Base-by-base conservation (phyloP, 495 filamentous ascomycete species). In the Apodospora peruviana region DNA sequence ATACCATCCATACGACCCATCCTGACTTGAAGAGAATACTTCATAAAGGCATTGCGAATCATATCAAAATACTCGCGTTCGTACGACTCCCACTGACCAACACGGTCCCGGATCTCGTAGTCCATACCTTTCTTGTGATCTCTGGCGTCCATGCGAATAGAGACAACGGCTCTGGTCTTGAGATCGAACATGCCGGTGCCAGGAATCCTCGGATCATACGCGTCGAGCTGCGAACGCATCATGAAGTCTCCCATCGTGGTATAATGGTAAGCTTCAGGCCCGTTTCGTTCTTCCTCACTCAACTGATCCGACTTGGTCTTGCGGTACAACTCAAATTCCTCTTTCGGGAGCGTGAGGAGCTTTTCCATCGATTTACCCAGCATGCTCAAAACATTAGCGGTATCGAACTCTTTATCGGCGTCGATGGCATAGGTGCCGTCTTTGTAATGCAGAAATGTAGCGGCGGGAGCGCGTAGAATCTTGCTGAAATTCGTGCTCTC, bases 1-100 rank as follows among this genome's bases (percentile, higher is more conserved):
- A 97, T 96, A 43, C 93, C 93, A 54, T 97, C 91, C 93, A 99
- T 99, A 18, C 94, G 83, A 22, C 93, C 93, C 76, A 97, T 89
- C 19, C 93, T 83, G 27, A 91, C 93, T 64, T 99, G 93, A 20
- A 99, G 74, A 4, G 90, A 95, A 62, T 99, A 99, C 58, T 97
- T 97, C 48, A 99, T 71, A 72, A 99, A 95, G 5, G 91, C 91
- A 2, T 88, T 78, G 25, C 93, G 80, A 48, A 95, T 91, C 91
- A 97, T 95, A 61, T 99, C 93, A 60, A 83, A 94, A 67, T 89
- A 96, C 62, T 99, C 94, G 38, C 91, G 83, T 60, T 99, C 93
- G 65, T 82, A 99, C 0, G 90, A 95, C 61, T 95, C 87, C 69
- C 76, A 99, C 29, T 78, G 69, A 10, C 93, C 93, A 35, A 77